A percentile compares a stretch with the other conserved stretches of the same genome.
phyloP scores from a whole-genome alignment of 1,284 basidiomycete species.

The Rhodofomes roseus region DNA sequence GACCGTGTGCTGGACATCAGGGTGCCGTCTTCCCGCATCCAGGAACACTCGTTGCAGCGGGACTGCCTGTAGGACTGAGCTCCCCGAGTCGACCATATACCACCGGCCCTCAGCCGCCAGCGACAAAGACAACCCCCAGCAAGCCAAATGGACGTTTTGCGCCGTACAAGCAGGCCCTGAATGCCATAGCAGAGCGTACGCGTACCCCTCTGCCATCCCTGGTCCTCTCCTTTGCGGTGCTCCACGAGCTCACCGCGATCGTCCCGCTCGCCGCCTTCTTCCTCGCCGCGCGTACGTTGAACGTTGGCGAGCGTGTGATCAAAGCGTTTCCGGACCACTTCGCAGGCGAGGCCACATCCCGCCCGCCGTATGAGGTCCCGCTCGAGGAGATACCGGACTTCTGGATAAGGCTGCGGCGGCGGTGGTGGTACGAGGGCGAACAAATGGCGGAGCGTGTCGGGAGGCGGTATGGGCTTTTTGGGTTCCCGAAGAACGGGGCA shows the following conservation, averaged over 20 bases:
- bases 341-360: neutral
- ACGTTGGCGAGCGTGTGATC: constrained; percentile 70
- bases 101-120: constrained; percentile 2
- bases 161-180: constrained; percentile 50
- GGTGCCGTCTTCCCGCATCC: no score
- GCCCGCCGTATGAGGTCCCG: constrained; percentile 4
- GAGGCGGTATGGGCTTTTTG: constrained; percentile 77
- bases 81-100: neutral
- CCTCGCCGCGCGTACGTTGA: constrained; percentile 64
- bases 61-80: no score
- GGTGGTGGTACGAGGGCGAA: constrained; percentile 76
- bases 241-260: constrained; percentile 88
- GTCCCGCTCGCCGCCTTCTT: constrained; percentile 77
- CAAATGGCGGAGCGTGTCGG: constrained; percentile 71
- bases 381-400: constrained; percentile 30
- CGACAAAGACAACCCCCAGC: constrained; percentile 4
- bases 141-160: constrained; percentile 22
- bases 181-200: constrained; percentile 57
- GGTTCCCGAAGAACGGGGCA: constrained; percentile 58
- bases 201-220: constrained; percentile 77
- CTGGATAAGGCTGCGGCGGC: constrained; percentile 37
- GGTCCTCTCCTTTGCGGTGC: constrained; percentile 72
- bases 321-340: constrained; percentile 24
- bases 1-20: no score
- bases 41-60: no score